phyloP scores from a whole-genome alignment of 176 grass and related monocot genomes.

The Aegilops umbellulata region DNA sequence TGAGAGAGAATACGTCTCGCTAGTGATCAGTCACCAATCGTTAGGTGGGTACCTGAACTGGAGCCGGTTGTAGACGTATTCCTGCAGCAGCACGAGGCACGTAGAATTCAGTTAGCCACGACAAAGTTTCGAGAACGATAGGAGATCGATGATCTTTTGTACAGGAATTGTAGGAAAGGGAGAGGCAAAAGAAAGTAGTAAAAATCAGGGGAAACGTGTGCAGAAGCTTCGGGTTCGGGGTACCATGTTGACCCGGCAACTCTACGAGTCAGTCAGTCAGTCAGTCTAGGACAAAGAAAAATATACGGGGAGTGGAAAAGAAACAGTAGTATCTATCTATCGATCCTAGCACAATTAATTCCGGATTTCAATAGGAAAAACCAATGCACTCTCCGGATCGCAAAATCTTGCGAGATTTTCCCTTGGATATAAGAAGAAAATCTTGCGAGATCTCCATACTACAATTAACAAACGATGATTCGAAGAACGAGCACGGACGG shows the following conservation, averaged over 20 bases:
- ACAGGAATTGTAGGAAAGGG: neutral
- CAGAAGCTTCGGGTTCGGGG: neutral
- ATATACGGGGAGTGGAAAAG: neutral
- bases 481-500: neutral
- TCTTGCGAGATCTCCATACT: neutral
- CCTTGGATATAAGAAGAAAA: too few relatives aligned
- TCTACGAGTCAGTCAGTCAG: too few relatives aligned
- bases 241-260: neutral
- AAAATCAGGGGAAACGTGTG: neutral
- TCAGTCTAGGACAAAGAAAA: neutral
- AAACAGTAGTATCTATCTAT: neutral
- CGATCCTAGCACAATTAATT: too few relatives aligned
- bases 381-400: too few relatives aligned
- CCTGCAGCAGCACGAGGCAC: conserved; percentile 31
- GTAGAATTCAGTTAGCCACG: neutral
- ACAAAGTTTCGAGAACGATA: neutral
- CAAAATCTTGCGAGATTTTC: too few relatives aligned
- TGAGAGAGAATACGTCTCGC: neutral
- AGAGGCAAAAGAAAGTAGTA: neutral
- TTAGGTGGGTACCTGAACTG: conserved; percentile 54
- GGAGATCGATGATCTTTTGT: neutral
- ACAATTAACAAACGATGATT: too few relatives aligned
- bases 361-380: too few relatives aligned
- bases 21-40: neutral
- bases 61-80: conserved; percentile 94